Conservation (phyloP, 1,284 basidiomycete genomes). For the Entoloma clypeatum region DNA sequence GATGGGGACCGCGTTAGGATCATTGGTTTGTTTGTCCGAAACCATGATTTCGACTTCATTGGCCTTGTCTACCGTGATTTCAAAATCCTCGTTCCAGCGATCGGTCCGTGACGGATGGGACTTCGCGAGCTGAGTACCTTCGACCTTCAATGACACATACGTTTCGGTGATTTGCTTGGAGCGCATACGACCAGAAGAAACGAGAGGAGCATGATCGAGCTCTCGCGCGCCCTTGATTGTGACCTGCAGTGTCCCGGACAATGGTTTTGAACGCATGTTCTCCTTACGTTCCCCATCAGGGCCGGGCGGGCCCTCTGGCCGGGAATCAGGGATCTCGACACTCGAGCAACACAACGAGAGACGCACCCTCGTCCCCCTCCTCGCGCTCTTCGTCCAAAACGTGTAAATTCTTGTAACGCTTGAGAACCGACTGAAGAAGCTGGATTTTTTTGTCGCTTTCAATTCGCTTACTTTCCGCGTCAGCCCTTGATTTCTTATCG, state of each 20-base stretch:
- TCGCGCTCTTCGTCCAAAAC: constrained; percentile 88
- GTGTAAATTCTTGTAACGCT: constrained; percentile 94
- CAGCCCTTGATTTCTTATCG: constrained; percentile 88
- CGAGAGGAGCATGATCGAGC: constrained; percentile 87
- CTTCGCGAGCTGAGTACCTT: constrained; percentile 89
- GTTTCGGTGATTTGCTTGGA: constrained; percentile 85
- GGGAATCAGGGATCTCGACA: background rate
- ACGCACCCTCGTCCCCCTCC: constrained; percentile 70
- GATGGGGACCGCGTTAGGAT: constrained; percentile 81
- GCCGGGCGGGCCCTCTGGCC: constrained; percentile 37
- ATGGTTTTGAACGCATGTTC: constrained; percentile 84
- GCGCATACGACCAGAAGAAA: constrained; percentile 53
- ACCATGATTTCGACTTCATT: constrained; percentile 98
- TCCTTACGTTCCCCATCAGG: constrained; percentile 89
- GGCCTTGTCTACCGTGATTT: constrained; percentile 95
- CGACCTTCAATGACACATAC: constrained; percentile 91
- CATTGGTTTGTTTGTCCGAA: constrained; percentile 87
- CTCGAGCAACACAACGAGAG: background rate
- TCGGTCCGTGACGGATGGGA: constrained; percentile 94
- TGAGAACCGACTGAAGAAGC: constrained; percentile 87
- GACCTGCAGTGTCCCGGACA: constrained; percentile 91
- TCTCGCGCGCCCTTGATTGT: constrained; percentile 89
- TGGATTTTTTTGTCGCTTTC: constrained; percentile 98
- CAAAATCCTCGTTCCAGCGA: constrained; percentile 97
- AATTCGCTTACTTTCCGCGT: constrained; percentile 90